Evolutionary conservation across 2,329 filamentous ascomycete species (phyloP).

Genomic region (Cladophialophora yegresii): DNA sequence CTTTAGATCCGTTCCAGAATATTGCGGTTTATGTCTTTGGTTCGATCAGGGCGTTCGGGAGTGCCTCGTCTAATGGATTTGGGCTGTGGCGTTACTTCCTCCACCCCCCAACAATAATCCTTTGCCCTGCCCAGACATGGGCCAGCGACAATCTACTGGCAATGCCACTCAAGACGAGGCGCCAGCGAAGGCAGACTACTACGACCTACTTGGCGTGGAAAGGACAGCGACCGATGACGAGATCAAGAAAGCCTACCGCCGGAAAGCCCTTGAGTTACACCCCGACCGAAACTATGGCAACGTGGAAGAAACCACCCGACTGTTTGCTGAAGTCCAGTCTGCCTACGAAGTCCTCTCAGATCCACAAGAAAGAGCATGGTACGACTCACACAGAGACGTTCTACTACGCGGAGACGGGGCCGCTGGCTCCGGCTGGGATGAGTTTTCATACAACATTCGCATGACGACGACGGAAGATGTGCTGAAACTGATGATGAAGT

Average conservation of each 20-base stretch:
- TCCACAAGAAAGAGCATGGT: slow-evolving; percentile 94
- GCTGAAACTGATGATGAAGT: slow-evolving; percentile 73
- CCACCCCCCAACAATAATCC: neutral
- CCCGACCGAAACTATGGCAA: slow-evolving; percentile 92
- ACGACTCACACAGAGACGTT: slow-evolving; percentile 87
- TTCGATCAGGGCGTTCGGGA: neutral
- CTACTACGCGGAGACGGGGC: slow-evolving; percentile 69
- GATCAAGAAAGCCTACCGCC: slow-evolving; percentile 92
- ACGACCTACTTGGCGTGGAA: slow-evolving; percentile 77
- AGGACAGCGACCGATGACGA: slow-evolving; percentile 77
- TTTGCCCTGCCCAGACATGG: slow-evolving; percentile 40
- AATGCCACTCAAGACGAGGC: slow-evolving; percentile 32
- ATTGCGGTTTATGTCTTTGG: neutral
- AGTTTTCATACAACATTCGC: slow-evolving; percentile 68
- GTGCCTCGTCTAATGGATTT: slow-evolving; percentile 2
- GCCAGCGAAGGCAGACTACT: slow-evolving; percentile 52
- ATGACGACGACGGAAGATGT: slow-evolving; percentile 82
- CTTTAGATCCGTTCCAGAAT: neutral
- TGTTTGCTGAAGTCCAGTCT: slow-evolving; percentile 88
- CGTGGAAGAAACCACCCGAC: slow-evolving; percentile 75
- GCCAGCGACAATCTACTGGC: slow-evolving; percentile 48
- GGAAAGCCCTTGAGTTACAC: slow-evolving; percentile 87
- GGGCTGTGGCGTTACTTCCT: neutral
- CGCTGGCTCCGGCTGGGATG: slow-evolving; percentile 48
- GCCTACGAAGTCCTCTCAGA: slow-evolving; percentile 97